Conservation (phyloP, 225 moss, liverwort and hornwort genomes). For the Neckera pumila region DNA sequence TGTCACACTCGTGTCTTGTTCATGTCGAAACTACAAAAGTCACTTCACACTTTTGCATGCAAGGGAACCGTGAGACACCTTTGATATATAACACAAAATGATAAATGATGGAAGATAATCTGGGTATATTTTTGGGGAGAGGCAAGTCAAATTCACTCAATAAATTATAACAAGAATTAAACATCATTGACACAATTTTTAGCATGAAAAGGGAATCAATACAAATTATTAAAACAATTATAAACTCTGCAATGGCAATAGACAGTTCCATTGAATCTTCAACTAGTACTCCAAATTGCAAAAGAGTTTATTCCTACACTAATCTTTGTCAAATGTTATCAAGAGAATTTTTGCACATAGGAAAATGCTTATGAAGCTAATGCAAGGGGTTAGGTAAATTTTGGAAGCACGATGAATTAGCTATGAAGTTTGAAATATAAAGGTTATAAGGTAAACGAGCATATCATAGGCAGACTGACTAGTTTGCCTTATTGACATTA, state of each 20-base stretch:
- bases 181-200: no score
- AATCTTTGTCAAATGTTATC: background rate
- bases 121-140: background rate
- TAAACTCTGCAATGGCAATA: background rate
- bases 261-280: background rate
- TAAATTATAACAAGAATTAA: background rate
- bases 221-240: background rate
- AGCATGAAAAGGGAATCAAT: background rate
- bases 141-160: background rate
- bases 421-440: background rate
- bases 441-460: no score
- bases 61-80: background rate
- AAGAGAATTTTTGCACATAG: background rate
- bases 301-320: background rate
- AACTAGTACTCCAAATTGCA: background rate
- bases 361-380: background rate
- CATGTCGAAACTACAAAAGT: background rate
- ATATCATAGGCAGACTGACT: no score
- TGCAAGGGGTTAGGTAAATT: background rate
- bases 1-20: background rate
- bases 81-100: no score
- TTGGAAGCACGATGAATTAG: background rate
- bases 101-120: background rate
- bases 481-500: no score
- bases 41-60: background rate